Evolutionary conservation across 2,329 filamentous ascomycete genomes (phyloP).

Genomic region (Exophiala mesophila): DNA sequence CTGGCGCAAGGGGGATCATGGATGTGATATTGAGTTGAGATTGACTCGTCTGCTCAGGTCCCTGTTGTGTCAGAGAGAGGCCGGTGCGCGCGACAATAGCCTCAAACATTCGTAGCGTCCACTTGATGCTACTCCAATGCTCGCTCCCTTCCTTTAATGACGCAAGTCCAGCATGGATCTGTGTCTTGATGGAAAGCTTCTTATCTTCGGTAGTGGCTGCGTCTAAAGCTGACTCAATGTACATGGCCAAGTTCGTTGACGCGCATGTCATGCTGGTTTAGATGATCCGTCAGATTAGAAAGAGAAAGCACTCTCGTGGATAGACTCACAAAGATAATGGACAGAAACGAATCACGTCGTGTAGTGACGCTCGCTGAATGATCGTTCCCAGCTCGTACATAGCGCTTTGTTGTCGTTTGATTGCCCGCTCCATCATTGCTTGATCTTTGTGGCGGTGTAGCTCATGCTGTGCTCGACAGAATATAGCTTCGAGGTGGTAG

Average conservation of each 20-base stretch:
- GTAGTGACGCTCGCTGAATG: not conserved
- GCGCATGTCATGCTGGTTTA: slow-evolving; percentile 1
- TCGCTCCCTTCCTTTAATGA: not conserved
- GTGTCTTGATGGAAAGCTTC: too few relatives aligned
- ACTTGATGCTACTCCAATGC: slow-evolving; percentile 1
- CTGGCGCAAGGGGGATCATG: too few relatives aligned
- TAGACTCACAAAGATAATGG: slow-evolving; percentile 1
- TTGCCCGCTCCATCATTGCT: not conserved
- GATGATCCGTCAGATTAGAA: not conserved
- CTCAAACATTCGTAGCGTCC: slow-evolving; percentile 1
- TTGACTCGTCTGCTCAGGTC: too few relatives aligned
- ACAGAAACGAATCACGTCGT: slow-evolving; percentile 1
- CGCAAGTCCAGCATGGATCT: not conserved
- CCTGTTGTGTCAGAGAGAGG: too few relatives aligned
- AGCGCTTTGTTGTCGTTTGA: not conserved
- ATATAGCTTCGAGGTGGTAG: not conserved
- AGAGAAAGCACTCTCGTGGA: not conserved
- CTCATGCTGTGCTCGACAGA: not conserved
- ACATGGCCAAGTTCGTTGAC: not conserved
- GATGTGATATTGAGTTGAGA: too few relatives aligned
- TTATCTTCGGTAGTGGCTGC: not conserved
- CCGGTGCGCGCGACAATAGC: not conserved
- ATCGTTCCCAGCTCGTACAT: not conserved
- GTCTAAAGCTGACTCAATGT: not conserved
- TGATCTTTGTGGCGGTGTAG: not conserved